Percentiles rank a stretch among this genome's conserved stretches.
Evolutionary conservation across 306 rosid species (phyloP).

Genomic region (Vigna nakashimae): DNA sequence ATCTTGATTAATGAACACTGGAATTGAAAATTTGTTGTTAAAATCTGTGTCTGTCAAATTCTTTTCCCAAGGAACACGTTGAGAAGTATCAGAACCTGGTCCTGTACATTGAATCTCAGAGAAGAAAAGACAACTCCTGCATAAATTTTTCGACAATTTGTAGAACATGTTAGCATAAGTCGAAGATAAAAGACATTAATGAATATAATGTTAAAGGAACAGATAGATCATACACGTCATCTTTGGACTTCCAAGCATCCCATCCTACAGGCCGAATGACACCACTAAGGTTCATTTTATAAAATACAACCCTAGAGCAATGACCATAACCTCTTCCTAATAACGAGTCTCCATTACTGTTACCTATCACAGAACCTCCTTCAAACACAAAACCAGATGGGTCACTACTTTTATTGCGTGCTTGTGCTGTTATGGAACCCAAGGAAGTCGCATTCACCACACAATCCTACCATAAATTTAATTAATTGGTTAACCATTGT

Average conservation of each 20-base stretch:
- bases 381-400: conserved; percentile 54
- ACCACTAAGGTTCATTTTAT: background rate
- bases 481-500: background rate
- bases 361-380: conserved; percentile 40
- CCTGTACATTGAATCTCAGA: too few species aligned
- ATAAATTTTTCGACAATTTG: background rate
- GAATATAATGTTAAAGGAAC: background rate
- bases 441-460: background rate
- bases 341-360: background rate
- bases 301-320: conserved; percentile 57
- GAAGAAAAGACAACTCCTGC: too few species aligned
- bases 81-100: too few species aligned
- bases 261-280: conserved; percentile 51
- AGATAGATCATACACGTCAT: conserved; percentile 36
- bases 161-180: background rate
- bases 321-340: conserved; percentile 58
- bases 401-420: conserved; percentile 10
- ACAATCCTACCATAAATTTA: conserved; percentile 34
- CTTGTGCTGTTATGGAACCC: conserved; percentile 58
- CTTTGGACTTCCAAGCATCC: conserved; percentile 40
- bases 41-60: too few species aligned
- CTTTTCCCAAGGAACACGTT: too few species aligned
- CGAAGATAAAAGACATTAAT: background rate
- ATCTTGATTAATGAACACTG: too few species aligned
- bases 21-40: too few species aligned